Evolutionary conservation across 495 filamentous ascomycete genomes (phyloP).

Genomic region (Penicillium herquei): DNA sequence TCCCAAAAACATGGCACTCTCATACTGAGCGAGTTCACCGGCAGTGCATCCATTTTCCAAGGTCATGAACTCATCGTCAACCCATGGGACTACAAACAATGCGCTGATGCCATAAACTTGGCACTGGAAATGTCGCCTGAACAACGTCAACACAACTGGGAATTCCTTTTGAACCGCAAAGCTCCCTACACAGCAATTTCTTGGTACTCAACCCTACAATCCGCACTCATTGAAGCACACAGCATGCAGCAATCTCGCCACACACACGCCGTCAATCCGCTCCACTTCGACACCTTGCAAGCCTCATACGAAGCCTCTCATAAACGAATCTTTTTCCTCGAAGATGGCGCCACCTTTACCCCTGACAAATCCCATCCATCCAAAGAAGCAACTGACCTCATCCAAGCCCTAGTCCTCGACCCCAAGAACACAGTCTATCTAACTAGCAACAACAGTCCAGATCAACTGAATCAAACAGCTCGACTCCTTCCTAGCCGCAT

Average conservation of each 20-base stretch:
- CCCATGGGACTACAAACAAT: constrained; percentile 84
- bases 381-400: constrained; percentile 60
- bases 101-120: constrained; percentile 71
- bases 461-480: constrained; percentile 73
- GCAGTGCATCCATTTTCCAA: constrained; percentile 76
- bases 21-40: constrained; percentile 93
- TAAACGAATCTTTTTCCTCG: constrained; percentile 73
- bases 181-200: constrained; percentile 69
- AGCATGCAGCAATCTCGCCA: constrained; percentile 69
- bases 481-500: constrained; percentile 58
- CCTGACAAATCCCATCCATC: constrained; percentile 63
- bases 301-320: constrained; percentile 58
- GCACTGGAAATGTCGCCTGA: constrained; percentile 72
- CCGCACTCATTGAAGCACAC: constrained; percentile 59
- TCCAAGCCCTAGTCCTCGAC: constrained; percentile 67
- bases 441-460: constrained; percentile 73
- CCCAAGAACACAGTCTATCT: constrained; percentile 76
- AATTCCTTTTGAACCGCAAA: constrained; percentile 65
- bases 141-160: constrained; percentile 70
- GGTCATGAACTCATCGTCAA: constrained; percentile 72
- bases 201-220: constrained; percentile 66
- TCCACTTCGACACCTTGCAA: constrained; percentile 58
- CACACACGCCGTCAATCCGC: constrained; percentile 66
- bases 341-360: constrained; percentile 76
- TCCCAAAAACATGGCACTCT: constrained; percentile 76